Percentiles rank a stretch among this genome's conserved stretches.
phyloP scores from a whole-genome alignment of 495 filamentous ascomycete genomes.

The Barbatosphaeria neglecta region DNA sequence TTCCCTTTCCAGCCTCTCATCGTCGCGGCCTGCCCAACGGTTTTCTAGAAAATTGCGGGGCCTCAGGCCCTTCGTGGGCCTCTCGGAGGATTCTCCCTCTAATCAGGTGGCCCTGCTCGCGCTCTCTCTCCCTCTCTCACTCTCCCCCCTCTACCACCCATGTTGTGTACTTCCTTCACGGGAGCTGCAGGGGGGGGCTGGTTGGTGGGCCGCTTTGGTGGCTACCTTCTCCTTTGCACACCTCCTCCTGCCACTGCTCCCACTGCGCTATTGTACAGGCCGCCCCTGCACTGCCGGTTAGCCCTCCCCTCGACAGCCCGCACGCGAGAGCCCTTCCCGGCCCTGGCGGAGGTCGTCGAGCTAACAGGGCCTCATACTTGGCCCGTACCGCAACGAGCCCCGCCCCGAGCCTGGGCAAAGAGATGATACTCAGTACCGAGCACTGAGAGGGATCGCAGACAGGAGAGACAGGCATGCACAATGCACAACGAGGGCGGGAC shows the following conservation, averaged over 20 bases:
- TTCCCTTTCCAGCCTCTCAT: slow-evolving; percentile 25
- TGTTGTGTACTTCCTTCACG: not conserved
- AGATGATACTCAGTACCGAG: no score
- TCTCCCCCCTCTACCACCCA: not conserved
- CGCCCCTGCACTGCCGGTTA: not conserved
- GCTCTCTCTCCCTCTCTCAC: slow-evolving; percentile 5
- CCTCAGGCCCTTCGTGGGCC: slow-evolving; percentile 18
- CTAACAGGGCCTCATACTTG: not conserved
- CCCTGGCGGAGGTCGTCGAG: not conserved
- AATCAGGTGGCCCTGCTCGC: slow-evolving; percentile 27
- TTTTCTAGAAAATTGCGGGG: slow-evolving; percentile 36
- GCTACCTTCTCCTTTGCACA: not conserved
- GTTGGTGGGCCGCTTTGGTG: not conserved
- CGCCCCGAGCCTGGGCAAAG: no score
- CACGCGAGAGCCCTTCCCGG: not conserved
- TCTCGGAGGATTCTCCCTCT: slow-evolving; percentile 36
- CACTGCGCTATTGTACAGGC: not conserved
- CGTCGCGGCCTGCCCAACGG: slow-evolving; percentile 35
- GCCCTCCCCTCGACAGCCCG: not conserved
- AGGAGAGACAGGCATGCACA: no score
- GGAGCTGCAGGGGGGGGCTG: not conserved
- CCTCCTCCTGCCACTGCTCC: no score
- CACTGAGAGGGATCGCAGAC: not conserved
- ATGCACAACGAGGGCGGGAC: no score
- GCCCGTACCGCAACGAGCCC: not conserved